These are phyloP conservation scores for Fragaria vesca DNA, from an alignment of 306 rosid species.

Conservation along the genomic window DNA sequence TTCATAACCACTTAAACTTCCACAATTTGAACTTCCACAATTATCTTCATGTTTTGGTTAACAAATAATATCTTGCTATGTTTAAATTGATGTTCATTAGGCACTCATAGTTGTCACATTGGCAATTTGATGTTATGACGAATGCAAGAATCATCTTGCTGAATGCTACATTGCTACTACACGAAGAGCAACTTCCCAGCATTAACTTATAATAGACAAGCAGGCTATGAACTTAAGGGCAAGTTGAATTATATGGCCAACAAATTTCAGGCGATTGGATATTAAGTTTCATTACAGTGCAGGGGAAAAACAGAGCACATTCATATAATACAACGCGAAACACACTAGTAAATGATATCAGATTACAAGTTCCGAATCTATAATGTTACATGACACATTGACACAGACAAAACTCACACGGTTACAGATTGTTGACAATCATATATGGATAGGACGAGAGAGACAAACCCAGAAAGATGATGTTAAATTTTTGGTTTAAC, in stretches of 20 bases:
- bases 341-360: neutral
- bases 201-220: too few relatives aligned
- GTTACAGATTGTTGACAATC: neutral
- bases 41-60: neutral
- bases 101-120: neutral
- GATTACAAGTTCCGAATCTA: neutral
- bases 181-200: too few relatives aligned
- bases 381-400: neutral
- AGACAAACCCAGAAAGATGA: neutral
- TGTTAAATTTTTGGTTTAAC: neutral
- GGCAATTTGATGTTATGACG: neutral
- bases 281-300: too few relatives aligned
- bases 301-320: neutral
- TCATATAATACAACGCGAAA: neutral
- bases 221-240: too few relatives aligned
- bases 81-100: neutral
- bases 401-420: neutral
- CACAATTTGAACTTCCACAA: neutral
- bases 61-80: neutral
- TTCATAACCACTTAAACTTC: neutral
- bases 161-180: too few relatives aligned
- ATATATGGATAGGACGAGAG: neutral
- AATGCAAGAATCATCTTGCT: too few relatives aligned
- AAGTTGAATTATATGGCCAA: too few relatives aligned
- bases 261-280: too few relatives aligned